phyloP scores from a whole-genome alignment of 768 basidiomycete genomes.

The Termitomyces sp. region DNA sequence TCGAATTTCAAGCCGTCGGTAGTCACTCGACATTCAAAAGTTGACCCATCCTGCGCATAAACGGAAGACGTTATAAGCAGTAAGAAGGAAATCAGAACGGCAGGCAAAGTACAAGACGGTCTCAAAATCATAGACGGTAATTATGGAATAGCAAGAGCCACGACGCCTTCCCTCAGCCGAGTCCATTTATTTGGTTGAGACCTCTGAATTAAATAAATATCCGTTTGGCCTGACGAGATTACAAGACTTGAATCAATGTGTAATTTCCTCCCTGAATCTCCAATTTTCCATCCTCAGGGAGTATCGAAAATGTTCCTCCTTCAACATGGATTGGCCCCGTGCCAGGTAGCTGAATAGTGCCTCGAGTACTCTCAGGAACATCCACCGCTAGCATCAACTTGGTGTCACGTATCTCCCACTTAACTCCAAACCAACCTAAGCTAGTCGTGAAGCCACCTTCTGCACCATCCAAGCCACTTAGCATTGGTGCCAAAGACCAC shows the following conservation, averaged over 20 bases:
- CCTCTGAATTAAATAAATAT: not conserved
- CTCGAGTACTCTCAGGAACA: slow-evolving; percentile 25
- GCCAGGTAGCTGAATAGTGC: slow-evolving; percentile 26
- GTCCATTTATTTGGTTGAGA: slow-evolving; percentile 2
- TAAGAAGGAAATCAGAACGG: slow-evolving; percentile 12
- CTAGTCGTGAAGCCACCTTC: slow-evolving; percentile 45
- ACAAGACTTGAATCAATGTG: slow-evolving; percentile 8
- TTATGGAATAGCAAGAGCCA: not conserved
- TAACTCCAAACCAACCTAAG: slow-evolving; percentile 42
- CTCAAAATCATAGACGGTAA: slow-evolving; percentile 21
- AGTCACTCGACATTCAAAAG: slow-evolving; percentile 53
- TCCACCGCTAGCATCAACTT: slow-evolving; percentile 21
- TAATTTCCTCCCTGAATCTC: slow-evolving; percentile 15
- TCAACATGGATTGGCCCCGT: slow-evolving; percentile 20
- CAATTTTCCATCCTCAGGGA: not conserved
- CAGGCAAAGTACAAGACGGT: slow-evolving; percentile 9
- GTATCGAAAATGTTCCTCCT: slow-evolving; percentile 3
- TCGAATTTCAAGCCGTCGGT: slow-evolving; percentile 52
- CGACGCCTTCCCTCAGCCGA: not conserved
- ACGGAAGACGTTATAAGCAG: slow-evolving; percentile 15
- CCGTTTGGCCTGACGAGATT: not conserved
- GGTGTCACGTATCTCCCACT: slow-evolving; percentile 28
- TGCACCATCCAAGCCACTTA: slow-evolving; percentile 36
- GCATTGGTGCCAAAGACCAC: slow-evolving; percentile 42
- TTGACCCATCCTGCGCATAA: slow-evolving; percentile 34